Conservation (phyloP, 352 stramenopile species). For the Pythium rhizo-oryzae region DNA sequence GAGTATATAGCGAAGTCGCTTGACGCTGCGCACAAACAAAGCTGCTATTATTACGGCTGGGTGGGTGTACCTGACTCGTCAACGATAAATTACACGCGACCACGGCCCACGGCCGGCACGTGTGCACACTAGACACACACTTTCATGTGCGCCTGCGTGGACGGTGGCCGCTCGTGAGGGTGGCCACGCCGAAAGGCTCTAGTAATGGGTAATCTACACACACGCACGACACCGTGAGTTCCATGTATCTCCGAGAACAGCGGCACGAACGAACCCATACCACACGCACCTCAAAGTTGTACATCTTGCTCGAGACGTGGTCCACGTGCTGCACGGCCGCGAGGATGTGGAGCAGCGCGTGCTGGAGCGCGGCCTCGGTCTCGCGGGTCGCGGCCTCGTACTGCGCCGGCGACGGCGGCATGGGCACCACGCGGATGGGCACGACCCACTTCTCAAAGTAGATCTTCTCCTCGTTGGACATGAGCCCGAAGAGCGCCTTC, state of each 20-base stretch:
- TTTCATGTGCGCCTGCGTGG: too few relatives aligned
- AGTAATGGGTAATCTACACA: background rate
- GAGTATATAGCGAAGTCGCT: background rate
- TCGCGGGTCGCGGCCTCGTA: conserved; percentile 54
- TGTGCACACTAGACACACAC: background rate
- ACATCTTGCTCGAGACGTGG: conserved; percentile 81
- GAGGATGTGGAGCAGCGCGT: conserved; percentile 72
- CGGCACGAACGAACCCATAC: background rate
- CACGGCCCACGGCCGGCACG: too few relatives aligned
- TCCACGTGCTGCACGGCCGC: conserved; percentile 77
- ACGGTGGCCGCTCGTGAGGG: background rate
- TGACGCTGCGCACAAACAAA: background rate
- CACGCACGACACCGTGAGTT: background rate
- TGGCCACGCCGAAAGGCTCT: background rate
- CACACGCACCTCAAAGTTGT: conserved; percentile 72
- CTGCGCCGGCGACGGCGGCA: conserved; percentile 45
- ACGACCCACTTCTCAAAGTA: conserved; percentile 88
- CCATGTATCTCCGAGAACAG: background rate
- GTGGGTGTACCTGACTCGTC: too few relatives aligned
- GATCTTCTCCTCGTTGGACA: conserved; percentile 86
- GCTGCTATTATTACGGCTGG: background rate
- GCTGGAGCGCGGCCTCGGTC: conserved; percentile 69
- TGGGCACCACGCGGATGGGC: conserved; percentile 59
- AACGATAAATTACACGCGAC: background rate
- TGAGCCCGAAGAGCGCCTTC: conserved; percentile 81